Percentiles rank a stretch among this genome's conserved stretches.
Conservation (phyloP, 179 eudicot species). For the Drosera spatulata region DNA sequence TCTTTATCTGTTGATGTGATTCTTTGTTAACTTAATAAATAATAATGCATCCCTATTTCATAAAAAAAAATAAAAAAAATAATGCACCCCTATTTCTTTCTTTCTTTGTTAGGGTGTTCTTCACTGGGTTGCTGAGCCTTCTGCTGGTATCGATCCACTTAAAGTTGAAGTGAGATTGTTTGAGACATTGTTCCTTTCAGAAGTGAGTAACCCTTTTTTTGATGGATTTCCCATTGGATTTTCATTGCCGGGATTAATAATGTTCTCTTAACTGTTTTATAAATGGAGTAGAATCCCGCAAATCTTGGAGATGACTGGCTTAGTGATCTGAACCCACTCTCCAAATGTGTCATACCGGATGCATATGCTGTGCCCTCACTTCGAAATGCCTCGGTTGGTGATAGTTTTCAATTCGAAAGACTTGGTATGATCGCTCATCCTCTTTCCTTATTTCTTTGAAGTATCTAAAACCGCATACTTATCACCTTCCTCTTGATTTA, state of each 20-base stretch:
- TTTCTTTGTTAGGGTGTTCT: slow-evolving; percentile 59
- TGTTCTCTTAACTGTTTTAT: slow-evolving; percentile 1
- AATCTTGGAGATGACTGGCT: slow-evolving; percentile 85
- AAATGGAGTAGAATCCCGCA: slow-evolving; percentile 56
- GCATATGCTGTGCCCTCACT: slow-evolving; percentile 75
- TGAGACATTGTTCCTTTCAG: slow-evolving; percentile 72
- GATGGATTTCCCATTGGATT: background rate
- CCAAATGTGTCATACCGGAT: slow-evolving; percentile 54
- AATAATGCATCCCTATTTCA: too few species aligned
- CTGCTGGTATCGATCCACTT: slow-evolving; percentile 69
- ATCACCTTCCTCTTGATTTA: too few species aligned
- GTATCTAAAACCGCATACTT: too few species aligned
- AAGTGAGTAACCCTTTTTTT: background rate
- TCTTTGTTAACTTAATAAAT: too few species aligned
- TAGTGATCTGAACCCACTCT: slow-evolving; percentile 65
- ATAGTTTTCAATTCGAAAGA: slow-evolving; percentile 88
- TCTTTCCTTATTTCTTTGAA: background rate
- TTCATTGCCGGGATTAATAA: background rate
- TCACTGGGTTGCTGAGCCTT: slow-evolving; percentile 86
- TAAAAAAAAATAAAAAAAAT: too few species aligned
- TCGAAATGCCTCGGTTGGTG: slow-evolving; percentile 48
- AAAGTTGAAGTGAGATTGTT: slow-evolving; percentile 89
- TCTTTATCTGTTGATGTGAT: too few species aligned
- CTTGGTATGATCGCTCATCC: slow-evolving; percentile 40
- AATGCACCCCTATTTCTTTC: background rate